Conservation (phyloP, 2,329 filamentous ascomycete genomes). For the Calonectria hawksworthii region DNA sequence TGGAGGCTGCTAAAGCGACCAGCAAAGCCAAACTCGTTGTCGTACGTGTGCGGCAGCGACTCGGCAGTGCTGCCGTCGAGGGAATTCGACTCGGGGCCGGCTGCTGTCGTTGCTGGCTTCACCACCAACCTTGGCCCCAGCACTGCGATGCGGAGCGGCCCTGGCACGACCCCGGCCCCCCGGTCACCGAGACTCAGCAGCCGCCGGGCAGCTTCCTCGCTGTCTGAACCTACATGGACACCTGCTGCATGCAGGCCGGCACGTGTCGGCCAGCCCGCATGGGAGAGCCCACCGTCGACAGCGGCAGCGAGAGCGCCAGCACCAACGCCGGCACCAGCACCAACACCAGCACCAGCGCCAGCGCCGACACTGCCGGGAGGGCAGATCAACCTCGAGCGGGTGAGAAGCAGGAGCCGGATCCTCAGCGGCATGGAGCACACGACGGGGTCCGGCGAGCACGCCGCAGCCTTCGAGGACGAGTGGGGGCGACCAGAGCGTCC, state of each 20-base stretch:
- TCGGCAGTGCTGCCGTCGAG: not conserved
- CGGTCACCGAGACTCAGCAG: not conserved
- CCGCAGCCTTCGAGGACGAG: conserved; percentile 7
- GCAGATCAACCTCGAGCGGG: not conserved
- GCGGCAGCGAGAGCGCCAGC: not conserved
- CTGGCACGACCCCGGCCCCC: not conserved
- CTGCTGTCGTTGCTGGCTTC: not conserved
- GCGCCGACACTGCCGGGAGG: not conserved
- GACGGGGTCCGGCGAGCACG: not conserved
- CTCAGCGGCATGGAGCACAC: not conserved
- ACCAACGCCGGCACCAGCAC: no score
- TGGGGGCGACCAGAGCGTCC: conserved; percentile 14
- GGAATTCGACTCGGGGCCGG: not conserved
- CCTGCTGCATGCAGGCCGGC: not conserved
- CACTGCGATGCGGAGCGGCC: not conserved
- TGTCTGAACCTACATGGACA: not conserved
- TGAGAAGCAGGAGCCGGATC: not conserved
- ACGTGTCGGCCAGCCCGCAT: not conserved
- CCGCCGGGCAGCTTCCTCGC: not conserved
- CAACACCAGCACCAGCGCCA: not conserved
- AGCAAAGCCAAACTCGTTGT: not conserved
- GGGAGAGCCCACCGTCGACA: not conserved
- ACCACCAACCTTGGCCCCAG: not conserved
- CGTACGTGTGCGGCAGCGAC: not conserved
- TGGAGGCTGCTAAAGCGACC: not conserved